Evolutionary conservation across 768 basidiomycete species (phyloP).

Genomic region (Mycena latifolia): DNA sequence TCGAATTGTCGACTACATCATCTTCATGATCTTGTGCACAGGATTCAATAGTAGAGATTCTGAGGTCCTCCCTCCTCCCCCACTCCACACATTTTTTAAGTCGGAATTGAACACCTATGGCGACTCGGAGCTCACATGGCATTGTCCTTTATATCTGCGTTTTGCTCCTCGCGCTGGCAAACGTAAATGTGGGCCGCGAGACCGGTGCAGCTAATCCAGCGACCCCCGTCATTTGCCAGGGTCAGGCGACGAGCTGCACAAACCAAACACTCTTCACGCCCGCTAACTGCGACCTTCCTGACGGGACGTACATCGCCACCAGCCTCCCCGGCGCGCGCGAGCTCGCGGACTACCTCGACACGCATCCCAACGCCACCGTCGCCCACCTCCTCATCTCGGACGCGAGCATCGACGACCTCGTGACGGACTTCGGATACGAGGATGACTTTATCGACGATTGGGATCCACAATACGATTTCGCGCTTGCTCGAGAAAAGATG

Average conservation of each 20-base stretch:
- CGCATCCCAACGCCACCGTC: conserved; percentile 18
- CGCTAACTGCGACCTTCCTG: conserved; percentile 19
- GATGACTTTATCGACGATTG: background rate
- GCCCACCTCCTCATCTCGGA: conserved; percentile 28
- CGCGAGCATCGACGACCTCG: conserved; percentile 25
- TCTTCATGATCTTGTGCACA: too few species aligned
- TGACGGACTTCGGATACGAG: conserved; percentile 26
- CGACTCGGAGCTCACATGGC: too few species aligned
- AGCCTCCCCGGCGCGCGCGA: conserved; percentile 12
- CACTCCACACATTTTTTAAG: too few species aligned
- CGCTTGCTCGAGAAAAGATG: background rate
- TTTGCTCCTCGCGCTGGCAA: too few species aligned
- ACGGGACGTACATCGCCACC: conserved; percentile 26
- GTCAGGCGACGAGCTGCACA: background rate
- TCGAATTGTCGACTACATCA: too few species aligned
- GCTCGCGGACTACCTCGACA: conserved; percentile 28
- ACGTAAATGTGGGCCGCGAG: too few species aligned
- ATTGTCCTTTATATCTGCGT: too few species aligned
- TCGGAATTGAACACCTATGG: too few species aligned
- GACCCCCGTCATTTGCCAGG: too few species aligned
- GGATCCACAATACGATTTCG: background rate
- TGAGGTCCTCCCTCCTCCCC: too few species aligned
- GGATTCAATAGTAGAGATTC: too few species aligned
- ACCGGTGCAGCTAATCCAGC: too few species aligned
- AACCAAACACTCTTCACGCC: conserved; percentile 17